Base-by-base conservation (phyloP, 305 asterid genomes). In the Ajuga reptans region DNA sequence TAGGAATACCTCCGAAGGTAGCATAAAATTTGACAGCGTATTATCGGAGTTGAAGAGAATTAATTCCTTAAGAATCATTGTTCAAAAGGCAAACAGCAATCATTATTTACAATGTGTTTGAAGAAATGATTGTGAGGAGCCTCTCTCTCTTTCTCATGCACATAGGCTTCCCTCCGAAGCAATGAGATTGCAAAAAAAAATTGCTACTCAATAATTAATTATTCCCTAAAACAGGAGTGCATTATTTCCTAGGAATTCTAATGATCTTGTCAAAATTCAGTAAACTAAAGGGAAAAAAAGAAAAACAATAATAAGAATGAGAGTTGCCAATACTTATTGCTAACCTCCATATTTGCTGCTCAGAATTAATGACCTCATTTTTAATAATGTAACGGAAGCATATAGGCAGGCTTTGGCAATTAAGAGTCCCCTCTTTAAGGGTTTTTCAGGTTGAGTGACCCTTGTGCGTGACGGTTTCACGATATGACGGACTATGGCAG, bases 41-140 rank as follows among this genome's bases (percentile, higher is more conserved):
- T n/a, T n/a, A n/a, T n/a, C n/a, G n/a, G n/a, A n/a, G n/a, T n/a
- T n/a, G n/a, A n/a, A n/a, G n/a, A n/a, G n/a, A n/a, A n/a, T n/a
- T n/a, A n/a, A n/a, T n/a, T n/a, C n/a, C n/a, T n/a, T n/a, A n/a
- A n/a, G n/a, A n/a, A n/a, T 66, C 10, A 74, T 68, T 50, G 54
- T 56, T 54, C 68, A 54, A 69, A 77, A 63, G 57, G 34, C 29
- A 37, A 16, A 36, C 2, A 7, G 29, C 6, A 60, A 52, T 70
- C 36, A 76, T 64, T 29, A 17, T 46, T 49, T 24, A 64, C 56
- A 60, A 55, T 56, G 52, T 55, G 73, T 29, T 69, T 62, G 57
- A 62, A 46, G 55, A 52, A 73, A 82, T 79, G 69, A 78, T 80
- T 73, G 55, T 41, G 70, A 68, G 57, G 80, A 79, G 78, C 71